Base-by-base conservation (phyloP, 192 early-diverging fungal genomes). In the Allomyces macrogynus region DNA sequence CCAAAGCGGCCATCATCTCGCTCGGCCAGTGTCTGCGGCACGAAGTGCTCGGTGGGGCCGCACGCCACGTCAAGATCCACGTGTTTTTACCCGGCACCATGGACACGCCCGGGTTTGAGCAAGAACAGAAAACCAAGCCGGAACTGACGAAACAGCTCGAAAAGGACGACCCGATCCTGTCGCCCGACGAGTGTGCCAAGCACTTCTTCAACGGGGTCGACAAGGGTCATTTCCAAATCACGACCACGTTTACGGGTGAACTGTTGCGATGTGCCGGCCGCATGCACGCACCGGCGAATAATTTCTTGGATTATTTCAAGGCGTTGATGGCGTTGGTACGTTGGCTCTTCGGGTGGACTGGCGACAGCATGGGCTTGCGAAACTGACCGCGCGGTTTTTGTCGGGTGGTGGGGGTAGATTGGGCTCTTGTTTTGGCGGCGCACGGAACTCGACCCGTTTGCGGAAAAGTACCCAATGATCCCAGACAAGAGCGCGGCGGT, bases 51-150 rank as follows among this genome's bases (percentile, higher is more conserved):
- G 49, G 49, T 16, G 49, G 49, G 1, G 16, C 49, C 40, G 62
- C 72, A 24, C 64, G 75, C 26, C 67, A 69, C 16, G 62, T 74
- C 65, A 61, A 67, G 23, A 74, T 80, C 16, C 76, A 77, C 42
- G 42, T 71, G 11, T 74, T 68, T 62, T 66, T 72, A 40, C 76
- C 76, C 49, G 74, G 73, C 42, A 77, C 75, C 70, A 80, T 80
- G 43, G 73, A 70, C 70, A 75, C 78, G 26, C 74, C 74, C 18
- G 76, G 78, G 3, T 76, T 69, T 43, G 76, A 64, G 24, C 65
- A 68, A 23, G 78, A 80, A 67, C 71, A 72, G 54, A 67, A 73
- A 65, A 73, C 71, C 25, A 80, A 80, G 64, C 78, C 78, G 24
- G 67, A 66, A 40, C 67, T 80, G 23, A 76, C 73, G 18, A 67